Evolutionary conservation across 176 grass and related monocot genomes (phyloP).

Genomic region (Eremochloa ophiuroides): DNA sequence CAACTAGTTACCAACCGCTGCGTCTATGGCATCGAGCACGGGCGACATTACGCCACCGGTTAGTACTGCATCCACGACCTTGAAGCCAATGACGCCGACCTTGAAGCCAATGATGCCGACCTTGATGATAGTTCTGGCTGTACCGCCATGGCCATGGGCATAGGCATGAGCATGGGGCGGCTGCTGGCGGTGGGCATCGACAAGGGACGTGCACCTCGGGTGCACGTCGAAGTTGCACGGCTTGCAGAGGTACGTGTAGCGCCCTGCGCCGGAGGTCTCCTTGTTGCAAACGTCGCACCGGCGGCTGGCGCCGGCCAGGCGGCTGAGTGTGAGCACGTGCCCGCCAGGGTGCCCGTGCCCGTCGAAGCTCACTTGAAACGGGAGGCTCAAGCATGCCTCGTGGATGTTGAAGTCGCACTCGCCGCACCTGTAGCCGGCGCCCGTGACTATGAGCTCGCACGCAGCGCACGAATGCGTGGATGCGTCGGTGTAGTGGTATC

Average conservation of each 20-base stretch:
- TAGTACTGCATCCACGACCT: not conserved
- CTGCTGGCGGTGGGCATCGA: no score
- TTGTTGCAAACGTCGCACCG: not conserved
- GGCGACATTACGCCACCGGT: not conserved
- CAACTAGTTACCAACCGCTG: no score
- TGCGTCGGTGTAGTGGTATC: not conserved
- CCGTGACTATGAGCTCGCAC: not conserved
- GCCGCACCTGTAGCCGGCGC: not conserved
- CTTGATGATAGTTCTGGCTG: not conserved
- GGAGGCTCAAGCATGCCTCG: not conserved
- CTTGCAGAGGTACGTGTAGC: not conserved
- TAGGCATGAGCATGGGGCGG: no score
- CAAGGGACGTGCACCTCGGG: not conserved
- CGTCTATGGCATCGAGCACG: not conserved
- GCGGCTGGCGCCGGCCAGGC: not conserved
- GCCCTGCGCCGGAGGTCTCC: not conserved
- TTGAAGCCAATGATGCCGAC: not conserved
- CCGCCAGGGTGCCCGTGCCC: not conserved
- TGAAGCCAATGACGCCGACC: no score
- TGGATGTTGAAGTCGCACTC: conserved; percentile 5
- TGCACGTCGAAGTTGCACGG: not conserved
- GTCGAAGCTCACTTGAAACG: not conserved
- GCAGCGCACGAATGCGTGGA: not conserved
- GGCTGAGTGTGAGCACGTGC: not conserved
- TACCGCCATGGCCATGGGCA: no score